Conservation (phyloP, 768 basidiomycete genomes). For the Pulveroboletus sp. region DNA sequence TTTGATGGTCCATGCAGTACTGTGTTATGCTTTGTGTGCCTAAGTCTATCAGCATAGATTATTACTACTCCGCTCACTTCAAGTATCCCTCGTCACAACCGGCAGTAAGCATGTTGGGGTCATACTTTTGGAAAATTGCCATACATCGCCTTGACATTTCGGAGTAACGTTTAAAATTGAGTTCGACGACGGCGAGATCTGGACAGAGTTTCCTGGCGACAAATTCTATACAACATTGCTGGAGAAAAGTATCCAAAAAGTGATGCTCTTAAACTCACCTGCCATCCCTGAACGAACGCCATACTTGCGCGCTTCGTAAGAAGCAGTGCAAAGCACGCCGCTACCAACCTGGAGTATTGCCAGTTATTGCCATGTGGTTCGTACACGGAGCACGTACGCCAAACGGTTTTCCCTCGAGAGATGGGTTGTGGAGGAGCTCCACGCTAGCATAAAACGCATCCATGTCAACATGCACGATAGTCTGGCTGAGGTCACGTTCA, state of each 20-base stretch:
- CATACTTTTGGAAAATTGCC: slow-evolving; percentile 63
- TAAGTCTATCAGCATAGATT: slow-evolving; percentile 3
- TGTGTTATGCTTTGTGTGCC: slow-evolving; percentile 63
- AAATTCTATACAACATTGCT: slow-evolving; percentile 53
- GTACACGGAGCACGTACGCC: slow-evolving; percentile 44
- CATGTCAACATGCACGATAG: slow-evolving; percentile 93
- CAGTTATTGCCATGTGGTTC: slow-evolving; percentile 1
- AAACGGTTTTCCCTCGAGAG: slow-evolving; percentile 69
- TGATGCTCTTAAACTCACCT: slow-evolving; percentile 41
- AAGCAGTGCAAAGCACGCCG: slow-evolving; percentile 85
- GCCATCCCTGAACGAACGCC: slow-evolving; percentile 96
- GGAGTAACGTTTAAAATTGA: slow-evolving; percentile 57
- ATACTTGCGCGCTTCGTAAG: slow-evolving; percentile 88
- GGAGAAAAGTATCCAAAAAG: not conserved
- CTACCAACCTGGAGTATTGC: slow-evolving; percentile 57
- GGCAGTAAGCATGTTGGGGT: slow-evolving; percentile 70
- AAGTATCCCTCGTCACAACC: slow-evolving; percentile 91
- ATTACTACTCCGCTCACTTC: slow-evolving; percentile 52
- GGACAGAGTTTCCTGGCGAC: slow-evolving; percentile 95
- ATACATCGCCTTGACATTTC: slow-evolving; percentile 76
- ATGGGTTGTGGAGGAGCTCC: slow-evolving; percentile 64
- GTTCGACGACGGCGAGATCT: slow-evolving; percentile 67
- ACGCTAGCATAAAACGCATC: slow-evolving; percentile 91
- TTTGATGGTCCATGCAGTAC: slow-evolving; percentile 68
- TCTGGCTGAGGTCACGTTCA: slow-evolving; percentile 75